Conservation (phyloP, 2,329 filamentous ascomycete species). For the Coniochaeta sp. region DNA sequence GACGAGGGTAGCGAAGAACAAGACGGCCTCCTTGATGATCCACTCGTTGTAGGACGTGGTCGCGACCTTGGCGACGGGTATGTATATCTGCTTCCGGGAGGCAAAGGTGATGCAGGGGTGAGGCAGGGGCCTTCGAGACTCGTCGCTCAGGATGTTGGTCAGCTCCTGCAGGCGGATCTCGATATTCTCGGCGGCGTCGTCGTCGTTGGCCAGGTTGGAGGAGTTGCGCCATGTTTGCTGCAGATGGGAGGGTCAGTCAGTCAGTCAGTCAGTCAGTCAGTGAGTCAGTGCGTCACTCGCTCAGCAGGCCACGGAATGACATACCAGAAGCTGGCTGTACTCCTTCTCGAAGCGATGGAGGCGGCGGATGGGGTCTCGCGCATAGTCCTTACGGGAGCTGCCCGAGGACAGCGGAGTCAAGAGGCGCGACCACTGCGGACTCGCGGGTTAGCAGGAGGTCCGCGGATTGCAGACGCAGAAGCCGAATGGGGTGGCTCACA, state of each 20-base stretch:
- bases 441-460: slow-evolving; percentile 8
- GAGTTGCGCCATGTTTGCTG: slow-evolving; percentile 55
- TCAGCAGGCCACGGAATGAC: slow-evolving; percentile 11
- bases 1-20: slow-evolving; percentile 84
- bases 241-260: neutral
- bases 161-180: slow-evolving; percentile 57
- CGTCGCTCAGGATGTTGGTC: slow-evolving; percentile 73
- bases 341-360: slow-evolving; percentile 61
- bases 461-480: neutral
- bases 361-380: slow-evolving; percentile 56
- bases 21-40: slow-evolving; percentile 76
- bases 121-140: slow-evolving; percentile 78
- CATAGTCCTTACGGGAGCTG: slow-evolving; percentile 49
- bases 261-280: neutral
- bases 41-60: slow-evolving; percentile 77
- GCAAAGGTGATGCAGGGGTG: slow-evolving; percentile 90
- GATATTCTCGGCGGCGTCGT: slow-evolving; percentile 55
- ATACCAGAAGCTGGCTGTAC: slow-evolving; percentile 54
- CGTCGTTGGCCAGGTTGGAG: slow-evolving; percentile 51
- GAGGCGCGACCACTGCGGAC: slow-evolving; percentile 56
- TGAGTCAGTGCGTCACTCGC: no score
- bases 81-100: slow-evolving; percentile 79
- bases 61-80: slow-evolving; percentile 82
- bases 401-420: slow-evolving; percentile 52
- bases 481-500: slow-evolving; percentile 29